phyloP scores from a whole-genome alignment of 164 flowering plant species.

The Santalum album region DNA sequence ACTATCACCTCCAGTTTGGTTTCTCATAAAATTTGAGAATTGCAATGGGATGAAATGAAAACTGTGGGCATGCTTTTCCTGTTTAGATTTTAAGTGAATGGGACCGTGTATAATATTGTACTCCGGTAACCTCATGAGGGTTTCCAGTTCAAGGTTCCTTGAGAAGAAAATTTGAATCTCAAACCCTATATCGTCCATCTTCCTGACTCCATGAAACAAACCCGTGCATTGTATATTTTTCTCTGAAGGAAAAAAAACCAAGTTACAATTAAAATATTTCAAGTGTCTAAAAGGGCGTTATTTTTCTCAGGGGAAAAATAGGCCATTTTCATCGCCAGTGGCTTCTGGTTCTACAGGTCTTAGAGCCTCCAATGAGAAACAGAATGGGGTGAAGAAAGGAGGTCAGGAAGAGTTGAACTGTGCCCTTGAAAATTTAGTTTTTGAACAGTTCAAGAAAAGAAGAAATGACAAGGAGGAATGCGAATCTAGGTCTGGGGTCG shows the following conservation, averaged over 20 bases:
- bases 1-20: background rate
- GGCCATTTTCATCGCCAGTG: conserved; percentile 27
- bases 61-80: background rate
- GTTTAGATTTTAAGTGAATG: background rate
- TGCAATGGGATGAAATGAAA: background rate
- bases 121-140: no score
- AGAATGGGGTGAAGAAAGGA: conserved; percentile 12
- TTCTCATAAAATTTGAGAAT: background rate
- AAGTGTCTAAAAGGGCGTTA: background rate
- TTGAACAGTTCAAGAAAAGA: conserved; percentile 39
- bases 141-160: no score
- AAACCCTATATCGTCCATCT: no score
- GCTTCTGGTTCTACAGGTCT: conserved; percentile 6
- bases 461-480: conserved; percentile 12
- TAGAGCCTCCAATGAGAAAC: conserved; percentile 10
- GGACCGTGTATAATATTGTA: no score
- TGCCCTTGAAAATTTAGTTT: conserved; percentile 23
- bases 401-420: conserved; percentile 8
- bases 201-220: no score
- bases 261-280: no score
- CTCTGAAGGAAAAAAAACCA: no score
- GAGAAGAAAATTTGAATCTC: no score
- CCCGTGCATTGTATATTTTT: no score
- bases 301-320: conserved; percentile 34
- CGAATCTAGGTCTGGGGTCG: conserved; percentile 7